These are phyloP conservation scores for Suhomyces terraborum DNA, from an alignment of 1,139 yeast species.

Conservation along the genomic window DNA sequence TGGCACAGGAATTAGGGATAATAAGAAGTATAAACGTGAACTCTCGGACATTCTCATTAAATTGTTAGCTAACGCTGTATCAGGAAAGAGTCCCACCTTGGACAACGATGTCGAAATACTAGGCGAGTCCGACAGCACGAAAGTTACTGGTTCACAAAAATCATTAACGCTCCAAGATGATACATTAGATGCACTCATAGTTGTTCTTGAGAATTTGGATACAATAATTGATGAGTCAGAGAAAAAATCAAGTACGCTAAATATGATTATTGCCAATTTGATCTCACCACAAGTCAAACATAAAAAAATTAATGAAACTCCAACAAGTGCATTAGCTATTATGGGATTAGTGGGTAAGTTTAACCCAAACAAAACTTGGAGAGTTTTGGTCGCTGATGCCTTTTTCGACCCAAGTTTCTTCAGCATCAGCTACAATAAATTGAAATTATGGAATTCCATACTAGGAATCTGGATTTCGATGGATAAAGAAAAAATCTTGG, in stretches of 20 bases:
- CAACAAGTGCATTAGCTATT: constrained; percentile 39
- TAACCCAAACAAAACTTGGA: constrained; percentile 52
- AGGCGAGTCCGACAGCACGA: constrained; percentile 7
- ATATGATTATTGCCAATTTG: constrained; percentile 47
- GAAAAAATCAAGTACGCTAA: constrained; percentile 44
- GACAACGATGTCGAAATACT: constrained; percentile 10
- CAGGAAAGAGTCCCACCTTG: constrained; percentile 18
- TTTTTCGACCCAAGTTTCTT: constrained; percentile 55
- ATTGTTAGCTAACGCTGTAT: constrained; percentile 42
- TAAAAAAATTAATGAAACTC: constrained; percentile 34
- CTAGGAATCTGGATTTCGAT: constrained; percentile 56
- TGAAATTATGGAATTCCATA: constrained; percentile 52
- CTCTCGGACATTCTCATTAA: constrained; percentile 63
- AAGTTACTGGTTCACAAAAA: constrained; percentile 13
- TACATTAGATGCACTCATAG: constrained; percentile 36
- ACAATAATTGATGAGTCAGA: constrained; percentile 55
- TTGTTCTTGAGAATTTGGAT: constrained; percentile 43
- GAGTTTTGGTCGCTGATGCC: constrained; percentile 49
- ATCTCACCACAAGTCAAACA: constrained; percentile 49
- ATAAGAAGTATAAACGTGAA: constrained; percentile 62
- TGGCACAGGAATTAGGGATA: constrained; percentile 62
- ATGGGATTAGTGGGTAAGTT: constrained; percentile 39
- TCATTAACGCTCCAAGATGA: constrained; percentile 32
- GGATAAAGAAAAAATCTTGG: constrained; percentile 63
- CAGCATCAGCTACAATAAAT: constrained; percentile 26